Conservation (phyloP, 805 yeast genomes). For the Tanozyma kutaoensis region DNA sequence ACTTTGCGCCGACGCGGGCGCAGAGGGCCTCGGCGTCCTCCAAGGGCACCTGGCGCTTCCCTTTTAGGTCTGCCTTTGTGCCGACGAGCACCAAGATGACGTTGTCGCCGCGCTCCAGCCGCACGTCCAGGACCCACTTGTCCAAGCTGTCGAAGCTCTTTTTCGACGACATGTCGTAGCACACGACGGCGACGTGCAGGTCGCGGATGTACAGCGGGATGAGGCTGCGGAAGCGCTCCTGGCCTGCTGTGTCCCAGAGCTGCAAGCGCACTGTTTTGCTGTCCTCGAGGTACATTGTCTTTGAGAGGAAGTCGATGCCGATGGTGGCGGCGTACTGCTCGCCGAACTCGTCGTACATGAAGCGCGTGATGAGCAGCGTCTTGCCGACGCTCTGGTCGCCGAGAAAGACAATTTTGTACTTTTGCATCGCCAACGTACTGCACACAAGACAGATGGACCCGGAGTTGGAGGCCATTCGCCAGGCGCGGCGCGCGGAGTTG, state of each 20-base stretch:
- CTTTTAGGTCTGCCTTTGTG: constrained; percentile 68
- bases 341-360: constrained; percentile 96
- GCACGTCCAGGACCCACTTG: constrained; percentile 92
- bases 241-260: constrained; percentile 97
- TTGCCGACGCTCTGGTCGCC: constrained; percentile 99
- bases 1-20: constrained; percentile 56
- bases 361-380: constrained; percentile 90
- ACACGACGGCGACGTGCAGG: constrained; percentile 93
- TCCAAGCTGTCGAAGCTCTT: constrained; percentile 74
- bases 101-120: constrained; percentile 82
- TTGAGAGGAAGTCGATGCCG: constrained; percentile 90
- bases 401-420: constrained; percentile 82
- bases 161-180: constrained; percentile 82
- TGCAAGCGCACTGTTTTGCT: constrained; percentile 83
- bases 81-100: constrained; percentile 88
- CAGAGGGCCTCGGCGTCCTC: constrained; percentile 81
- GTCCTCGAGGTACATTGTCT: constrained; percentile 72
- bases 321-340: constrained; percentile 94
- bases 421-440: constrained; percentile 40
- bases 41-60: constrained; percentile 61
- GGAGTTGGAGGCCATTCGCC: constrained; percentile 81
- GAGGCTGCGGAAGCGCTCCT: constrained; percentile 86
- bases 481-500: constrained; percentile 81
- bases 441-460: no score
- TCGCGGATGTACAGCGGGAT: constrained; percentile 95